Conservation (phyloP, 345 rosid genomes). For the Eucalyptus urophylla region DNA sequence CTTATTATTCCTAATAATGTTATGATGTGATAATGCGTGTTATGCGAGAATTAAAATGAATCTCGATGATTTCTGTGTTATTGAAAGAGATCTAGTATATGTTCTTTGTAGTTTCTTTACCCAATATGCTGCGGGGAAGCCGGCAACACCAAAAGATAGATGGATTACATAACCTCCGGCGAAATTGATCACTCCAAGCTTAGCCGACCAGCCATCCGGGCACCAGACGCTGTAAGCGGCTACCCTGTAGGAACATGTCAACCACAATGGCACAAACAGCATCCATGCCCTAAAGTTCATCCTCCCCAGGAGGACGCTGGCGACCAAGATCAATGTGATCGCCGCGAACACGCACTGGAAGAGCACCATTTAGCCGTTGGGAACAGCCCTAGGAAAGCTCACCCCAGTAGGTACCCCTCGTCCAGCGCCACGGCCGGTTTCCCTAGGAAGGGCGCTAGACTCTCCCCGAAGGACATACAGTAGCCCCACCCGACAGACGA, state of each 20-base stretch:
- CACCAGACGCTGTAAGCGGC: conserved; percentile 33
- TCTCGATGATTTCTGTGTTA: rapidly evolving
- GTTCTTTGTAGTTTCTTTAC: neutral
- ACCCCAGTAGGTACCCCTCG: conserved; percentile 13
- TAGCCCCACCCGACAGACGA: conserved; percentile 37
- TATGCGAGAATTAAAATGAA: neutral
- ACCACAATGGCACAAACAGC: conserved; percentile 39
- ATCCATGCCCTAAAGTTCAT: conserved; percentile 48
- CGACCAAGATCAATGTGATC: conserved; percentile 33
- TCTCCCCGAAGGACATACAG: conserved; percentile 39
- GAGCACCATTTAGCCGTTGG: conserved; percentile 33
- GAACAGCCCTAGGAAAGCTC: conserved; percentile 18
- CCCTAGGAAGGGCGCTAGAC: conserved; percentile 18
- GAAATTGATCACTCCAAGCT: conserved; percentile 37
- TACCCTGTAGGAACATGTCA: conserved; percentile 22
- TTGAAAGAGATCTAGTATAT: neutral
- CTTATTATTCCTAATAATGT: neutral
- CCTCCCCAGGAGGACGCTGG: conserved; percentile 29
- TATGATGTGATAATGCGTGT: neutral
- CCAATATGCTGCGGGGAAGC: conserved; percentile 46
- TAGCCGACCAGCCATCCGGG: conserved; percentile 34
- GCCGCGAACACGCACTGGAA: conserved; percentile 29
- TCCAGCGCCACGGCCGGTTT: conserved; percentile 21
- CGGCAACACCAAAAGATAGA: conserved; percentile 34
- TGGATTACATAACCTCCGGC: conserved; percentile 47